Percentiles rank a stretch among this genome's conserved stretches.
phyloP scores from a whole-genome alignment of 2,329 filamentous ascomycete species.

The Fusarium nurragi region DNA sequence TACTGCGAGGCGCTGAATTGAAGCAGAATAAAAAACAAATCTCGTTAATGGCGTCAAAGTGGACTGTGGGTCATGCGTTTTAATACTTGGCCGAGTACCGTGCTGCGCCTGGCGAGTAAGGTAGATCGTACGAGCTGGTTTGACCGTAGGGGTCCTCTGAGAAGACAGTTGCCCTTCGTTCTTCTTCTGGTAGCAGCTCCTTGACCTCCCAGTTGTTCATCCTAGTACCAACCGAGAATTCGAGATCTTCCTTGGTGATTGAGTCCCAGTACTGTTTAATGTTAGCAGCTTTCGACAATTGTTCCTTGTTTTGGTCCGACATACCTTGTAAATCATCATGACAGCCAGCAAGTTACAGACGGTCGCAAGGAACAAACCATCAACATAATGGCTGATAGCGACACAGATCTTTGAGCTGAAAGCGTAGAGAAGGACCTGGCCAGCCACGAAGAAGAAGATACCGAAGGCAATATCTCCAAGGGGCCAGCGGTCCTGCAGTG shows the following conservation, averaged over 20 bases:
- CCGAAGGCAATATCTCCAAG: conserved; percentile 91
- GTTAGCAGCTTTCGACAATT: conserved; percentile 5
- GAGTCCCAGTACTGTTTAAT: conserved; percentile 89
- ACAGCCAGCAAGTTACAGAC: conserved; percentile 92
- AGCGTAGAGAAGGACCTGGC: conserved; percentile 92
- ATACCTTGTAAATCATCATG: conserved; percentile 99
- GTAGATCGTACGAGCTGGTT: conserved; percentile 62
- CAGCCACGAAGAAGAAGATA: conserved; percentile 88
- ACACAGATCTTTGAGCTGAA: conserved; percentile 88
- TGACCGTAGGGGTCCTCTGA: conserved; percentile 72
- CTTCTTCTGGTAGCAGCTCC: conserved; percentile 84
- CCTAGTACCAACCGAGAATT: conserved; percentile 95
- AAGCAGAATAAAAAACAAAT: conserved; percentile 27
- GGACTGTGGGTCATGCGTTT: background rate
- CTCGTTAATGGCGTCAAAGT: conserved; percentile 33
- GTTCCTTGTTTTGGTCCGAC: conserved; percentile 21
- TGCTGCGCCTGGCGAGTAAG: conserved; percentile 57
- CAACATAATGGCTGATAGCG: conserved; percentile 87
- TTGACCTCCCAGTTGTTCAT: conserved; percentile 99
- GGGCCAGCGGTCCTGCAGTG: conserved; percentile 94
- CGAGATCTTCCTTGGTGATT: conserved; percentile 96
- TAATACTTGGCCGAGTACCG: conserved; percentile 60
- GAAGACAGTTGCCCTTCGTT: conserved; percentile 78
- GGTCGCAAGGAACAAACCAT: conserved; percentile 93
- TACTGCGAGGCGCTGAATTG: conserved; percentile 26